These are phyloP conservation scores for Capniomyces stellatus DNA, from an alignment of 371 early-diverging fungal genomes.

Conservation along the genomic window DNA sequence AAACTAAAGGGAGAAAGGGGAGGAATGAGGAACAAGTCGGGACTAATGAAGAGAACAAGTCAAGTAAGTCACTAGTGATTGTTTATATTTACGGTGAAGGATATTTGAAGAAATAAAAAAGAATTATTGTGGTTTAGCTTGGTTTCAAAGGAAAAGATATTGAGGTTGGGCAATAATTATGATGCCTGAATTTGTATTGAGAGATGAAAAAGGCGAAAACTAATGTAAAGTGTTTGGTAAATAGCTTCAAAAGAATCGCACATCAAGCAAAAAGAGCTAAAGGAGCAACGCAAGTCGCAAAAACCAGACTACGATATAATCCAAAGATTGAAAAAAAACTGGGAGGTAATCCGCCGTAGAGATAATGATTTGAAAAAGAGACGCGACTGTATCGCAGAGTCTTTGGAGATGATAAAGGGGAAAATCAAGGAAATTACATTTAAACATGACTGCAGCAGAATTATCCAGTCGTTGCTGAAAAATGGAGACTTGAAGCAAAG, in stretches of 20 bases:
- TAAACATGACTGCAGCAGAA: conserved; percentile 82
- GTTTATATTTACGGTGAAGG: too few relatives aligned
- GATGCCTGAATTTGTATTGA: too few relatives aligned
- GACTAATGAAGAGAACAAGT: too few relatives aligned
- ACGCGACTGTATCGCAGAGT: conserved; percentile 40
- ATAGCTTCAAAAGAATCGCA: conserved; percentile 4
- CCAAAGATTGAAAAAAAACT: conserved; percentile 51
- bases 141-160: too few relatives aligned
- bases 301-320: conserved; percentile 57
- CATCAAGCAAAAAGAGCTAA: conserved; percentile 34
- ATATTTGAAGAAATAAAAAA: too few relatives aligned
- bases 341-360: conserved; percentile 73
- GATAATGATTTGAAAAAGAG: conserved; percentile 44
- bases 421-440: conserved; percentile 76
- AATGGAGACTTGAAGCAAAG: conserved; percentile 66
- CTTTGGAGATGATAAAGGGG: conserved; percentile 67
- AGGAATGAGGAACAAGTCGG: too few relatives aligned
- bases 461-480: conserved; percentile 82
- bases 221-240: too few relatives aligned
- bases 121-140: too few relatives aligned
- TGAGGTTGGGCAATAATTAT: too few relatives aligned
- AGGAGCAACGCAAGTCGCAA: conserved; percentile 44
- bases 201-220: too few relatives aligned
- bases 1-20: too few relatives aligned
- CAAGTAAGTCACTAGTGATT: too few relatives aligned